Evolutionary conservation across 23 red algal species (phyloP), one percentile per base, ranked within the genome.

Genomic region (Gracilaria caudata): DNA sequence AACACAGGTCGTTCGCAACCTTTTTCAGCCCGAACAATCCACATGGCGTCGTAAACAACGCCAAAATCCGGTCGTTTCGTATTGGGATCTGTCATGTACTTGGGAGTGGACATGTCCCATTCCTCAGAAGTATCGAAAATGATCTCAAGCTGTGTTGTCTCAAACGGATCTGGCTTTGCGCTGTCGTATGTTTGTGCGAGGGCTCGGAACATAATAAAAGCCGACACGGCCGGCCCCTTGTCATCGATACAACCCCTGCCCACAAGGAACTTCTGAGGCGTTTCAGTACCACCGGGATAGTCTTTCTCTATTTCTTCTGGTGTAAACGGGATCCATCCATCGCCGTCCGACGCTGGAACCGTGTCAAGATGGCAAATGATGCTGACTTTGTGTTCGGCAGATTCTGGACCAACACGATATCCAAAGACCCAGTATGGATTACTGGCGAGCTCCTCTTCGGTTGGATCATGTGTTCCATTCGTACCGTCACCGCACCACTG

Each of bases 321-420:
- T 20, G 49, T 19, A 25, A 84, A 84, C 43, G 81, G 81, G 7
- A 17, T 55, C 81, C 81, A 84, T 9, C 39, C 81, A 37, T 53
- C 49, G 7, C 46, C 59, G 38, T 84, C 64, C 3, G 59, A 66
- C 14, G 81, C 81, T 11, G 81, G 81, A 55, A 84, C 81, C 21
- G 59, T 84, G 55, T 84, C 81, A 55, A 84, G 81, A 84, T 84
- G 81, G 59, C 81, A 84, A n/a, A 84, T 53, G 29, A 84, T 36
- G 17, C 51, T 60, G 28, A 84, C 38, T 23, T 84, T 84, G 24
- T 70, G 9, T 32, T 46, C 23, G n/a, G 81, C 60, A 72, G 59
- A 70, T 5, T 84, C 81, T 30, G 81, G 43, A 63, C 81, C 81
- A 13, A 84, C 13, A 51, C 81, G 81, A 71, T 40, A 72, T 4